Evolutionary conservation across 2,329 filamentous ascomycete genomes (phyloP), one percentile per base, ranked within the genome.

Genomic region (Cladosporium sp.): DNA sequence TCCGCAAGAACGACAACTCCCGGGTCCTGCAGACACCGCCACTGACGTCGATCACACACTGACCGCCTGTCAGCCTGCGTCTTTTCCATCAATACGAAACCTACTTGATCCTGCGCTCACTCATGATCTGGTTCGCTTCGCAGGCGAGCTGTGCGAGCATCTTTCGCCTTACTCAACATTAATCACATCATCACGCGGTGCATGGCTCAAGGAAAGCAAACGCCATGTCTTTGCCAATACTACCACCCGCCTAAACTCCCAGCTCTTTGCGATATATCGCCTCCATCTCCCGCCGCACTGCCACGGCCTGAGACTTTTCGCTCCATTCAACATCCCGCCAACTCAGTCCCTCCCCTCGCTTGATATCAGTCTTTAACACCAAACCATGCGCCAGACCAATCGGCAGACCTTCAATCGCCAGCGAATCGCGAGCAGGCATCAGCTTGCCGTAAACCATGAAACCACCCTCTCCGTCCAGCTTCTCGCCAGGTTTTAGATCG

Each of bases 371-470:
- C 62, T 71, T 74, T 41, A 72, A 56, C 25, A 69, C 62, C 15
- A 73, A 60, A 2, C 71, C 70, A 52, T 72, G 70, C 1, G 71
- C 72, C 12, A 75, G 57, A 0, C 71, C 69, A 42, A 74, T 73
- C 2, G 69, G 69, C 46, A 75, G 53, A n/a, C 68, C 67, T 51
- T 69, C 63, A 45, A 72, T 72, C 7, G 58, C 59, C 57, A 74
- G 62, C 2, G 69, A 73, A 18, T 64, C 62, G 41, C 64, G 59
- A 0, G 71, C 70, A 2, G 66, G 66, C 66, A 71, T 69, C 7
- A 75, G 59, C 52, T 67, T 70, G 7, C 72, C 72, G 53, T 72
- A 73, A 8, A 72, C 72, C 55, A 70, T 72, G 57, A 69, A 75
- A 2, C 72, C 72, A 13, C 71, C 72, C 54, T 73, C 70, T 2